Conservation (phyloP, 179 eudicot species). For the Silene coronaria region DNA sequence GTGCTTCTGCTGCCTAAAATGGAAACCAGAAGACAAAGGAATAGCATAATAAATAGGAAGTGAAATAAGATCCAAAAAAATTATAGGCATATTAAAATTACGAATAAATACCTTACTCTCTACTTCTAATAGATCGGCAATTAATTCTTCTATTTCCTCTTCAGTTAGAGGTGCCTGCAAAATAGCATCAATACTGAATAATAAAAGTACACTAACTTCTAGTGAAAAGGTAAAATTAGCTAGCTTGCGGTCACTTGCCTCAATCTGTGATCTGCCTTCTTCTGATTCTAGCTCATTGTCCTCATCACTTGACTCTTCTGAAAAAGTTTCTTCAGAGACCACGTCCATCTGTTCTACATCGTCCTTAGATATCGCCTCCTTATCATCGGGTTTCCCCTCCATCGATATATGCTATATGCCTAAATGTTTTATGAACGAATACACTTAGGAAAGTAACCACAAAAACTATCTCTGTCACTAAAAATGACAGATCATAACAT, state of each 20-base stretch:
- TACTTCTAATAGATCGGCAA: conserved; percentile 71
- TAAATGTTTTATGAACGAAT: background rate
- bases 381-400: conserved; percentile 17
- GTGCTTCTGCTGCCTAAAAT: conserved; percentile 96
- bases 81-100: background rate
- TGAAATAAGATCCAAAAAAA: background rate
- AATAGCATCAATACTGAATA: background rate
- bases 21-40: conserved; percentile 20
- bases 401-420: conserved; percentile 6
- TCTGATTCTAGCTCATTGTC: conserved; percentile 27
- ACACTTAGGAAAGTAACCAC: background rate
- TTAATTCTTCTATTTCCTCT: conserved; percentile 72
- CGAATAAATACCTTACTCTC: conserved; percentile 72
- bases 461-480: background rate
- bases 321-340: conserved; percentile 27
- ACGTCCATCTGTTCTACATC: conserved; percentile 26
- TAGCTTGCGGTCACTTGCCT: conserved; percentile 28
- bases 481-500: background rate
- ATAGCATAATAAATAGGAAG: background rate
- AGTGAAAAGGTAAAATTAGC: background rate
- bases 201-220: background rate
- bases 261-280: conserved; percentile 24
- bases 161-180: conserved; percentile 68
- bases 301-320: conserved; percentile 29
- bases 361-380: conserved; percentile 19